A percentile compares a stretch with the other conserved stretches of the same genome.
phyloP scores from a whole-genome alignment of 208 protist genomes.

The Histomonas meleagridis region DNA sequence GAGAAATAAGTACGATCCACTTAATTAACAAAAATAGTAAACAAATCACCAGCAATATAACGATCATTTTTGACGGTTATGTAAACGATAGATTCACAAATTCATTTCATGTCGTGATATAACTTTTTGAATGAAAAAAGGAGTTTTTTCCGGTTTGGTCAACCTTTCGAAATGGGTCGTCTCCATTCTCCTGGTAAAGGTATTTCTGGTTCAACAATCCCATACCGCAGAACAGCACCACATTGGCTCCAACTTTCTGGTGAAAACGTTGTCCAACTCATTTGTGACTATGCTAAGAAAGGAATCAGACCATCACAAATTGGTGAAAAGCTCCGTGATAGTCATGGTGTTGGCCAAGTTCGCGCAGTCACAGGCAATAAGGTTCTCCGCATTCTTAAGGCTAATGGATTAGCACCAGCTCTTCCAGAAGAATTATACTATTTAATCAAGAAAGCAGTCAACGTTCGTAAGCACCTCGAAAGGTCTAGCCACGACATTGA shows the following conservation, averaged over 20 bases:
- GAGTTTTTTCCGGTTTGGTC: too few relatives aligned
- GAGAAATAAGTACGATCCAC: too few relatives aligned
- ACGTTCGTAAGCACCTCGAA: constrained; percentile 98
- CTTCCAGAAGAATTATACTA: constrained; percentile 99
- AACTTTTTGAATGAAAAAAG: too few relatives aligned
- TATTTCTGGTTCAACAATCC: constrained; percentile 82
- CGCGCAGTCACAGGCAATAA: constrained; percentile 94
- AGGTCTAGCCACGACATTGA: constrained; percentile 88
- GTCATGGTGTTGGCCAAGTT: constrained; percentile 92
- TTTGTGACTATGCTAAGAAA: constrained; percentile 94
- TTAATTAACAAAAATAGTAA: too few relatives aligned
- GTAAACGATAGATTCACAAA: too few relatives aligned
- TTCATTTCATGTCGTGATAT: too few relatives aligned
- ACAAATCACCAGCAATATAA: too few relatives aligned
- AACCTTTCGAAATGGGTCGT: constrained; percentile 69
- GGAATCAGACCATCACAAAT: constrained; percentile 95
- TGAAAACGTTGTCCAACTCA: constrained; percentile 69
- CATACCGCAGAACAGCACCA: constrained; percentile 88
- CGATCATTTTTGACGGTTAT: too few relatives aligned
- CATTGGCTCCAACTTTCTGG: constrained; percentile 83
- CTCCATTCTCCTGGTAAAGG: constrained; percentile 95
- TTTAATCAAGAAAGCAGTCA: constrained; percentile 97
- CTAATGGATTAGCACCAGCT: constrained; percentile 91
- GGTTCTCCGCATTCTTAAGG: constrained; percentile 98
- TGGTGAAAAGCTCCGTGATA: constrained; percentile 96